A percentile compares a stretch with the other conserved stretches of the same genome.
phyloP scores from a whole-genome alignment of 441 rosid genomes.

The Euphorbia neoarborescens region DNA sequence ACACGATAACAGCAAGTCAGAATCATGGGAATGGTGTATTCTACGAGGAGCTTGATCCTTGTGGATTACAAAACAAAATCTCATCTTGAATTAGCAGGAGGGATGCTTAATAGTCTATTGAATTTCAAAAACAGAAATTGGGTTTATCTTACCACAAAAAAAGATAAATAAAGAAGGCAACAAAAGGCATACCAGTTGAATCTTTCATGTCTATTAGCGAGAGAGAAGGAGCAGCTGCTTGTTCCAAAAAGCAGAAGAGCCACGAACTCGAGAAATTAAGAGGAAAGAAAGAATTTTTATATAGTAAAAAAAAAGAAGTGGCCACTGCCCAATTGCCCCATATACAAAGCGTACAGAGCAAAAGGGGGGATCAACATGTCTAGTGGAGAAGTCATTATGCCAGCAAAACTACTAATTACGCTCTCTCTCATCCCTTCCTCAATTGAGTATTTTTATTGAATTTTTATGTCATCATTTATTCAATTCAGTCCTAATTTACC shows the following conservation, averaged over 20 bases:
- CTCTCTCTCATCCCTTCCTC: not conserved
- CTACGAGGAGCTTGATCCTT: not conserved
- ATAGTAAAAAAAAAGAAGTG: not conserved
- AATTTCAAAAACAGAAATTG: not conserved
- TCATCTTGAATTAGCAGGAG: not conserved
- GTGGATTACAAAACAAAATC: not conserved
- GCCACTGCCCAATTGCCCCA: not conserved
- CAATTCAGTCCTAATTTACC: not conserved
- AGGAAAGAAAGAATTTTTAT: constrained; percentile 5
- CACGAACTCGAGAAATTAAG: too few species aligned
- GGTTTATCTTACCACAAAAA: not conserved
- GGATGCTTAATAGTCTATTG: not conserved
- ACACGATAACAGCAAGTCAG: not conserved
- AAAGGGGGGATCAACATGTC: not conserved
- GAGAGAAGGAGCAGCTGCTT: constrained; percentile 9
- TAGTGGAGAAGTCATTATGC: constrained; percentile 28
- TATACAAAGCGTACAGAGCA: not conserved
- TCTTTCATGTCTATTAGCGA: constrained; percentile 19
- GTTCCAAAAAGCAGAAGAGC: constrained; percentile 2
- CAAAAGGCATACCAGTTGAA: constrained; percentile 14
- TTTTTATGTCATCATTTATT: too few species aligned
- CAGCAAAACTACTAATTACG: constrained; percentile 2
- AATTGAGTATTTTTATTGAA: not conserved
- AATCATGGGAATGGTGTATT: not conserved
- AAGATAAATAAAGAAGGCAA: not conserved